Percentiles rank a stretch among this genome's conserved stretches.
These are phyloP conservation scores for Naganishia kalamii DNA, from an alignment of 768 basidiomycete species.

Conservation along the genomic window DNA sequence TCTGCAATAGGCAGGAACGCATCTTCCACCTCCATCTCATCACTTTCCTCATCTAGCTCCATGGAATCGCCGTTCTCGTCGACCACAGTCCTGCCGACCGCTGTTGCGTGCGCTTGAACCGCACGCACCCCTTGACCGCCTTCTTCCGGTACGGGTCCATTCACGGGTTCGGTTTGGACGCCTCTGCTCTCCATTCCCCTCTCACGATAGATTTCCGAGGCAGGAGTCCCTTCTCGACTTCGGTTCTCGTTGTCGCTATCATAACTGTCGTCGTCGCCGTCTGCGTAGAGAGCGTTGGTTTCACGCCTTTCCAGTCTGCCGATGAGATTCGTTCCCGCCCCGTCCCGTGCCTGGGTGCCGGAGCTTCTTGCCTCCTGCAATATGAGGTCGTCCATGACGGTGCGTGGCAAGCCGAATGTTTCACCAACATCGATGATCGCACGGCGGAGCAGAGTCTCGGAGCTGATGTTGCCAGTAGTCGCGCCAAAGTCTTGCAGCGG, in stretches of 20 bases:
- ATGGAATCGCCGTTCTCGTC: background rate
- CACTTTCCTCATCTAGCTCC: background rate
- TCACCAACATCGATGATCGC: background rate
- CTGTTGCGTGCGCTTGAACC: background rate
- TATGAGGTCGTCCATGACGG: background rate
- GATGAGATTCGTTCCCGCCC: background rate
- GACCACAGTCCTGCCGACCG: conserved; percentile 1
- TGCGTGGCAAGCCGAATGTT: background rate
- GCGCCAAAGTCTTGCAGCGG: background rate
- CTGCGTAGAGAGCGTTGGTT: too few relatives aligned
- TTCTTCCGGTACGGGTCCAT: background rate
- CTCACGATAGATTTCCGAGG: conserved; percentile 2
- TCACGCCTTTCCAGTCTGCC: background rate
- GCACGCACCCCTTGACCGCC: background rate
- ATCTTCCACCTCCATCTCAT: too few relatives aligned
- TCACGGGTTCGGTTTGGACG: background rate
- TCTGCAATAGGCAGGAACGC: too few relatives aligned
- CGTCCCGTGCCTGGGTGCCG: background rate
- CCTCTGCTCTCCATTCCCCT: conserved; percentile 11
- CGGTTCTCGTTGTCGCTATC: conserved; percentile 2
- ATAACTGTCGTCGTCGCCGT: background rate
- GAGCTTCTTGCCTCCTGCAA: background rate
- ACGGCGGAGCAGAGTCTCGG: conserved; percentile 1
- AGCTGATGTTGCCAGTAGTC: background rate
- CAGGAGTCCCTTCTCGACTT: background rate